Percentiles rank a stretch among this genome's conserved stretches.
These are phyloP conservation scores for Phytophthora chlamydospora DNA, from an alignment of 352 stramenopile species.

Conservation along the genomic window DNA sequence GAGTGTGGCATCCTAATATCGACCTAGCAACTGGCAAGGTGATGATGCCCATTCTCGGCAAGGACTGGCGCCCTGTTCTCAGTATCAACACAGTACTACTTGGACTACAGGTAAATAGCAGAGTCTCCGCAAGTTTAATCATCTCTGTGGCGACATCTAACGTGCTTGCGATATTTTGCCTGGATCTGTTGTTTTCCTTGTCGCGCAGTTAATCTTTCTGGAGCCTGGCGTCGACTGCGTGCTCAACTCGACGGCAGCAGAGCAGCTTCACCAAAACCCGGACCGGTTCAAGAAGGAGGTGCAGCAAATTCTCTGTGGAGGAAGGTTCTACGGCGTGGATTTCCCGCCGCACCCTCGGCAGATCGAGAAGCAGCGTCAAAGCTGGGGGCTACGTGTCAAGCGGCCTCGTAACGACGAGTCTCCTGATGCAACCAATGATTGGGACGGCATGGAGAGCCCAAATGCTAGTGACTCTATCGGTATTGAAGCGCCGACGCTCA, in stretches of 20 bases:
- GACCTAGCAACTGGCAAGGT: constrained; percentile 75
- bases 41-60: constrained; percentile 88
- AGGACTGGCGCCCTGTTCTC: constrained; percentile 85
- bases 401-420: constrained; percentile 50
- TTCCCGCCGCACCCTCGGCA: constrained; percentile 67
- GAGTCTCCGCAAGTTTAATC: neutral
- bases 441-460: constrained; percentile 35
- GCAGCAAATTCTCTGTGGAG: constrained; percentile 72
- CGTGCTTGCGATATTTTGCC: neutral
- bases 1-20: constrained; percentile 88
- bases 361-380: constrained; percentile 57
- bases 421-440: constrained; percentile 34
- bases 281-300: constrained; percentile 55
- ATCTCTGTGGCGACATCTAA: no score
- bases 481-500: constrained; percentile 37
- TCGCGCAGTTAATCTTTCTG: constrained; percentile 75
- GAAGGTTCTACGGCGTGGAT: constrained; percentile 63
- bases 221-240: constrained; percentile 76
- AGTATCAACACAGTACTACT: constrained; percentile 89
- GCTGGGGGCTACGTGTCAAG: constrained; percentile 59
- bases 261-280: constrained; percentile 61
- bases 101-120: constrained; percentile 64
- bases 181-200: neutral
- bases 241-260: constrained; percentile 57
- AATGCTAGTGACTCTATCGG: constrained; percentile 23